A percentile compares a stretch with the other conserved stretches of the same genome.
These are phyloP conservation scores for Candida parachauliodes DNA, from an alignment of 805 yeast species.

Conservation along the genomic window DNA sequence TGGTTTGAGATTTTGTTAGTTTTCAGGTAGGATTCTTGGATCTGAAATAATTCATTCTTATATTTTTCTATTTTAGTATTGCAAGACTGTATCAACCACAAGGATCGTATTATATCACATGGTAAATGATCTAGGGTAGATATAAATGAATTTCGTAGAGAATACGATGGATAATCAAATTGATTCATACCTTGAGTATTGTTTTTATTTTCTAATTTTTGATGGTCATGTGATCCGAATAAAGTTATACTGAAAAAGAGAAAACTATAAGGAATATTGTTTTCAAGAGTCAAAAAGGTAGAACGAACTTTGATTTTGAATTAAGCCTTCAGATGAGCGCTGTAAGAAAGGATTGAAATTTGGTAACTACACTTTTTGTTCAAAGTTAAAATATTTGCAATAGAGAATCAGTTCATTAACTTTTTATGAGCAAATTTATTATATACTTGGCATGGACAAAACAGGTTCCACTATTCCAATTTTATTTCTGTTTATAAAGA, in stretches of 20 bases:
- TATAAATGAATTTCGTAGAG: slow-evolving; percentile 34
- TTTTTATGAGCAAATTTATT: no score
- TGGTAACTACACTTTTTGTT: no score
- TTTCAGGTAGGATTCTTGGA: slow-evolving; percentile 11
- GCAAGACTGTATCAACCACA: slow-evolving; percentile 40
- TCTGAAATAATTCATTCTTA: slow-evolving; percentile 16
- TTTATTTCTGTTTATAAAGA: neutral
- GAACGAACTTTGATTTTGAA: no score
- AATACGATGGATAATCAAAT: slow-evolving; percentile 13
- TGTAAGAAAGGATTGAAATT: no score
- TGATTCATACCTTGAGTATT: neutral
- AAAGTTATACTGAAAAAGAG: no score
- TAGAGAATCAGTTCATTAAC: no score
- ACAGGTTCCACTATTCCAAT: neutral
- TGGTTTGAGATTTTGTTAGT: neutral
- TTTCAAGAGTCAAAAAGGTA: no score
- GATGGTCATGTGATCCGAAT: neutral
- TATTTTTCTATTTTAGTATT: slow-evolving; percentile 25
- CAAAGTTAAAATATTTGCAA: no score
- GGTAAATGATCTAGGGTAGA: slow-evolving; percentile 44
- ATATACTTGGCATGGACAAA: neutral
- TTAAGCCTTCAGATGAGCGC: no score
- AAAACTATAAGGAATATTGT: no score
- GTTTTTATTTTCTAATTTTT: neutral
- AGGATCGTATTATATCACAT: slow-evolving; percentile 39